Evolutionary conservation across 2,329 filamentous ascomycete species (phyloP), one percentile per base, ranked within the genome.

Genomic region (Decorospora gaudefroyi): DNA sequence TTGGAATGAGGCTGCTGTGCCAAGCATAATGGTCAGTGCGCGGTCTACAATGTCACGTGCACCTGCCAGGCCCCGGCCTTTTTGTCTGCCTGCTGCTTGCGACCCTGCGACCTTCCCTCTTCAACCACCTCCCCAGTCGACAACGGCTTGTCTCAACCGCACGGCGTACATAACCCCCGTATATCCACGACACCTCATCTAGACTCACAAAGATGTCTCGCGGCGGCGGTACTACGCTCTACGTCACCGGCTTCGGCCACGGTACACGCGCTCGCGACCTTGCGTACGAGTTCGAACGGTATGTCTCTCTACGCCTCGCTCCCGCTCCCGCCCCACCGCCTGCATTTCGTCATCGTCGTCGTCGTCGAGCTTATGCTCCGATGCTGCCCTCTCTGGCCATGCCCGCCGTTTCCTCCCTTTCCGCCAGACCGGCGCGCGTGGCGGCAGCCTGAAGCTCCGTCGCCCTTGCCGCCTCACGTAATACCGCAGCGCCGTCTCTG

Each of bases 251-350:
- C 82, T 99, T 99, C 76, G 95, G 92, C 83, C 90, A 96, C 77
- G 90, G 92, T 75, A 96, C 92, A 74, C 90, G 93, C 80, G 90
- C 93, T 74, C 90, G 93, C 84, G 91, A 99, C 81, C 88, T 97
- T 74, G 90, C 92, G 80, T 96, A 95, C 88, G 92, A 97, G 82
- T 97, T 97, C 88, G 92, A 97, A 91, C 90, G 92, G 90, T 96
- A 96, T 84, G 91, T 95, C 81, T 76, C 31, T 16, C 30, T 77
- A 51, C 69, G 67, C 64, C 64, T 69, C 67, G 64, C 63, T 50
- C 47, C 48, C 40, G 23, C 64, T 22, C 60, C 51, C 65, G 59
- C 66, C 64, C 58, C 61, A 47, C 52, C 51, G 52, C 56, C n/a
- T n/a, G n/a, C n/a, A n/a, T n/a, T n/a, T n/a, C n/a, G n/a, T n/a